These are phyloP conservation scores for Conticribra weissflogii DNA, from an alignment of 108 stramenopile genomes.

Conservation along the genomic window DNA sequence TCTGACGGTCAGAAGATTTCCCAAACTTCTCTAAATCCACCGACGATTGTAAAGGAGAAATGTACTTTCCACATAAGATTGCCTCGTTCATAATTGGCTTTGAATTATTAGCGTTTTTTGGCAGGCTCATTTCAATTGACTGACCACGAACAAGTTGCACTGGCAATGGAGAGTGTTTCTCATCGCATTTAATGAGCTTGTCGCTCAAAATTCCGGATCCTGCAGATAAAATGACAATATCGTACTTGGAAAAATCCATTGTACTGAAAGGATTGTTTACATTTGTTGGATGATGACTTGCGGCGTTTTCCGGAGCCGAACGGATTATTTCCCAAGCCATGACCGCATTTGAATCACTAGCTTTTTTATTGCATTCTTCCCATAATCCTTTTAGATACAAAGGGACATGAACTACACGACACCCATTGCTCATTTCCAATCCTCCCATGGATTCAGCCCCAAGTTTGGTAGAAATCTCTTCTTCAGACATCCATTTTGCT, in stretches of 20 bases:
- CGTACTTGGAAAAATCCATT: constrained; percentile 43
- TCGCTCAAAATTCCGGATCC: constrained; percentile 72
- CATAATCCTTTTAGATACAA: constrained; percentile 74
- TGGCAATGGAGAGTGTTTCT: constrained; percentile 36
- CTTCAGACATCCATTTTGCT: constrained; percentile 62
- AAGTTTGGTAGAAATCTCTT: constrained; percentile 34
- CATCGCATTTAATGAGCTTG: constrained; percentile 20
- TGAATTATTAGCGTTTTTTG: constrained; percentile 3
- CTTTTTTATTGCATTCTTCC: constrained; percentile 47
- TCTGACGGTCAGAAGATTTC: neutral
- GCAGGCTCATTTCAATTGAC: constrained; percentile 65
- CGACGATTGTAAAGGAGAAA: constrained; percentile 56
- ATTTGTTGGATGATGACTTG: neutral
- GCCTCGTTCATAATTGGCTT: constrained; percentile 25
- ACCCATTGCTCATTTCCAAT: constrained; percentile 61
- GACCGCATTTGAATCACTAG: constrained; percentile 18
- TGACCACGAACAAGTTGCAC: constrained; percentile 84
- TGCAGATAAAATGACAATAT: constrained; percentile 64
- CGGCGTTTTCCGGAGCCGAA: constrained; percentile 5
- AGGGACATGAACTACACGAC: constrained; percentile 79
- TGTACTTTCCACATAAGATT: constrained; percentile 82
- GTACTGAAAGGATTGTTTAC: constrained; percentile 15
- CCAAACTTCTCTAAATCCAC: too few species aligned
- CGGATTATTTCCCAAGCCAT: constrained; percentile 21
- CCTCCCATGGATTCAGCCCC: constrained; percentile 57